Percentiles rank a stretch among this genome's conserved stretches.
Conservation (phyloP, 2,329 filamentous ascomycete species). For the Fusarium sp. region DNA sequence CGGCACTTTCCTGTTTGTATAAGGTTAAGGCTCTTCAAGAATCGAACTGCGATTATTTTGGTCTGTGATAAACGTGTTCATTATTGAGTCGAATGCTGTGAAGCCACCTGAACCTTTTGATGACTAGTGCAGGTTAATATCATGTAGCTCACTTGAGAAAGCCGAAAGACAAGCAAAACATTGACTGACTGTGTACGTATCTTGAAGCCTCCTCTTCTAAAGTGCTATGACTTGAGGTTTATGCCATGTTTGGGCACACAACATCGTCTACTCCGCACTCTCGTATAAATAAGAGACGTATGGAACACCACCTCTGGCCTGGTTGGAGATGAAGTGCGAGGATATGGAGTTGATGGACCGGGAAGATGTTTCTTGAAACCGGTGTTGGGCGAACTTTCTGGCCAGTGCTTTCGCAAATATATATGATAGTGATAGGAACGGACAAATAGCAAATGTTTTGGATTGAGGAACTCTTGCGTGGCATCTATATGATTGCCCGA, state of each 20-base stretch:
- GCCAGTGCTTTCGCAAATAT: background rate
- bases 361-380: background rate
- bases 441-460: too few species aligned
- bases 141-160: too few species aligned
- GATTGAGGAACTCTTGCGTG: background rate
- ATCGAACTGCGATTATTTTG: too few species aligned
- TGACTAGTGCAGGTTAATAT: too few species aligned
- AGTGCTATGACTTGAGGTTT: too few species aligned
- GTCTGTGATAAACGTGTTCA: too few species aligned
- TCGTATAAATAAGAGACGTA: accelerated
- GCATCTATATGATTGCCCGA: background rate
- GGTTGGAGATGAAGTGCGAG: accelerated
- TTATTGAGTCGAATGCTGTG: too few species aligned
- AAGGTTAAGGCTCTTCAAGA: background rate
- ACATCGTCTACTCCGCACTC: background rate
- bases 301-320: background rate
- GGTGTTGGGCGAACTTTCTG: background rate
- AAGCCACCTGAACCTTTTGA: too few species aligned
- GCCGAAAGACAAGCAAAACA: too few species aligned
- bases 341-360: accelerated
- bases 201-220: too few species aligned
- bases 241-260: accelerated
- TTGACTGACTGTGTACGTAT: too few species aligned
- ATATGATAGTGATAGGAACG: background rate
- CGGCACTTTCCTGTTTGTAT: accelerated